These are phyloP conservation scores for Gyromitra esculenta DNA, from an alignment of 2,329 filamentous ascomycete genomes.

Conservation along the genomic window DNA sequence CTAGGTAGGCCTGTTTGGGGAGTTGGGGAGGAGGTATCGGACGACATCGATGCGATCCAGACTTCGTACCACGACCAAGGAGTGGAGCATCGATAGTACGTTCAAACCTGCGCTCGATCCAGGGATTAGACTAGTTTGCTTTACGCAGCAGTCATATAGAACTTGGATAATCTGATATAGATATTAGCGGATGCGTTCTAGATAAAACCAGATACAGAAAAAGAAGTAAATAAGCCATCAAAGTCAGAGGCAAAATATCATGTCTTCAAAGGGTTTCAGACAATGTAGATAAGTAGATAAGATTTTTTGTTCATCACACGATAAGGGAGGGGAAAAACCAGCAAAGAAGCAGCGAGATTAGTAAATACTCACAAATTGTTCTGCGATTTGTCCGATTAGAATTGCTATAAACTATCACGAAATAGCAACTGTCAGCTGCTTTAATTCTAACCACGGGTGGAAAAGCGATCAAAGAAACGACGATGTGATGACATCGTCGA, in stretches of 20 bases:
- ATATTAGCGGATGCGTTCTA: slow-evolving; percentile 1
- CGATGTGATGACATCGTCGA: slow-evolving; percentile 2
- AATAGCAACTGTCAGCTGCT: slow-evolving; percentile 4
- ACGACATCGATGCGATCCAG: slow-evolving; percentile 41
- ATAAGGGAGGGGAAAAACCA: slow-evolving; percentile 1
- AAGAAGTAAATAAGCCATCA: slow-evolving; percentile 8
- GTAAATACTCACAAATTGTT: slow-evolving; percentile 25
- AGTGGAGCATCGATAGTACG: slow-evolving; percentile 42
- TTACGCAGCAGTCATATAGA: not conserved
- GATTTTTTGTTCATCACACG: slow-evolving; percentile 49
- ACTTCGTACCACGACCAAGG: slow-evolving; percentile 51
- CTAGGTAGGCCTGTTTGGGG: not conserved
- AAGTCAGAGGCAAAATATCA: slow-evolving; percentile 50
- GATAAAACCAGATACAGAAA: not conserved
- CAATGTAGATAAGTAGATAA: slow-evolving; percentile 54
- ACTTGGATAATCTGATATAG: slow-evolving; percentile 1
- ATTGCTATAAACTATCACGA: not conserved
- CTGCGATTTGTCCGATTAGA: not conserved
- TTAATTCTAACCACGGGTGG: not conserved
- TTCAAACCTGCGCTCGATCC: not conserved
- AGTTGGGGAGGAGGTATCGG: not conserved
- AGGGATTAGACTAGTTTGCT: not conserved
- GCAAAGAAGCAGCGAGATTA: not conserved
- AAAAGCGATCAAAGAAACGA: not conserved
- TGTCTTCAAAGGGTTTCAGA: slow-evolving; percentile 53